phyloP scores from a whole-genome alignment of 164 flowering plant species.

The Magnolia changhungtana region DNA sequence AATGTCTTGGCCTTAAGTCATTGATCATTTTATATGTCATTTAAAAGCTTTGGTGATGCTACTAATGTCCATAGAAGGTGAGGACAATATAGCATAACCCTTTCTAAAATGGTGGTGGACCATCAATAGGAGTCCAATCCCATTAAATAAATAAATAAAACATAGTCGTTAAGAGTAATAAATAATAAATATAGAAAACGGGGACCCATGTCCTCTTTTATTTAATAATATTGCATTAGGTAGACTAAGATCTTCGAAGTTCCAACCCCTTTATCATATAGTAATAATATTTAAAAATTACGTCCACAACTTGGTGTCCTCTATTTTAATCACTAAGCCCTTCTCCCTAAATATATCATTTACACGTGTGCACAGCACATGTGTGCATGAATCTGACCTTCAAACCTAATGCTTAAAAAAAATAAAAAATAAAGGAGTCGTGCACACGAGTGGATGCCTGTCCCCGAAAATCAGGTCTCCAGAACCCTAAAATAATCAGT shows the following conservation, averaged over 20 bases:
- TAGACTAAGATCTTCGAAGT: slow-evolving; percentile 5
- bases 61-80: not conserved
- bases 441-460: slow-evolving; percentile 16
- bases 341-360: not conserved
- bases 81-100: not conserved
- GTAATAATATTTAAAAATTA: not conserved
- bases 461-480: slow-evolving; percentile 6
- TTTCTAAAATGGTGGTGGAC: no score
- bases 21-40: no score
- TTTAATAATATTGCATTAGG: not conserved
- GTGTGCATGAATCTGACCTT: not conserved
- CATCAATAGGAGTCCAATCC: no score
- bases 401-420: not conserved
- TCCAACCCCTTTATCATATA: not conserved
- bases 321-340: not conserved
- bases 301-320: not conserved
- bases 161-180: not conserved
- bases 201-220: slow-evolving; percentile 6
- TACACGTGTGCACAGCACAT: slow-evolving; percentile 5
- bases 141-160: not conserved
- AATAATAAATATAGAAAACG: not conserved
- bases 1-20: not conserved
- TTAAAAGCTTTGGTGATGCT: not conserved
- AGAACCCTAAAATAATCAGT: not conserved
- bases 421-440: not conserved